These are phyloP conservation scores for Wickerhamomyces alni DNA, from an alignment of 805 yeast genomes.

Conservation along the genomic window DNA sequence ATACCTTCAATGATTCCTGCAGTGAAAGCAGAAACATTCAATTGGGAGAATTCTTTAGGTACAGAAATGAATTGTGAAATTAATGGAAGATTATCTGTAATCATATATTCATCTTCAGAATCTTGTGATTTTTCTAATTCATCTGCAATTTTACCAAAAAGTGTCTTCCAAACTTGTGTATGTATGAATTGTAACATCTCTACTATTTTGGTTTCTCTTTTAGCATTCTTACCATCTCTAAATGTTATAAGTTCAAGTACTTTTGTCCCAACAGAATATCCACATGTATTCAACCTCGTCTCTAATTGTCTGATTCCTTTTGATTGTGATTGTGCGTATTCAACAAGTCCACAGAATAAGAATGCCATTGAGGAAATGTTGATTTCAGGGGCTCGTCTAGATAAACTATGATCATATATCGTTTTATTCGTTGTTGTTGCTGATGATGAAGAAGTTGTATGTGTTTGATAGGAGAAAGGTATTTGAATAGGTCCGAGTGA, in stretches of 20 bases:
- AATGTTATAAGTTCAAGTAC: constrained; percentile 61
- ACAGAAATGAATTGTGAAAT: constrained; percentile 68
- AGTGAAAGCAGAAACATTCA: constrained; percentile 76
- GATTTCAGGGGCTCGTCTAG: constrained; percentile 61
- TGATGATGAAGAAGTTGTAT: constrained; percentile 6
- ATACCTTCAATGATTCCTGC: constrained; percentile 87
- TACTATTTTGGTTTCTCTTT: constrained; percentile 60
- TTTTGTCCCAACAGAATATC: constrained; percentile 73
- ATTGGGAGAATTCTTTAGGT: constrained; percentile 71
- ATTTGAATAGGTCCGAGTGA: constrained; percentile 24
- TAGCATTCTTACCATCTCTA: constrained; percentile 61
- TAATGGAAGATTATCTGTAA: constrained; percentile 68
- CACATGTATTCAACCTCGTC: constrained; percentile 58
- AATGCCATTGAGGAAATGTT: constrained; percentile 62
- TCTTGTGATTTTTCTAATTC: constrained; percentile 69
- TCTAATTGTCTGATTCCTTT: constrained; percentile 66
- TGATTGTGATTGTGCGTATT: constrained; percentile 54
- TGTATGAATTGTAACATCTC: constrained; percentile 70
- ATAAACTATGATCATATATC: constrained; percentile 65
- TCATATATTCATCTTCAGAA: constrained; percentile 49
- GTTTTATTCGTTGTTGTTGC: constrained; percentile 9
- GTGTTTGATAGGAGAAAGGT: constrained; percentile 18
- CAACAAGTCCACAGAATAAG: constrained; percentile 64
- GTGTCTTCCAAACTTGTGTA: constrained; percentile 62
- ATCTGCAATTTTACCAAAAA: constrained; percentile 72